These are phyloP conservation scores for Cytospora mali DNA, from an alignment of 2,329 filamentous ascomycete species.

Conservation along the genomic window DNA sequence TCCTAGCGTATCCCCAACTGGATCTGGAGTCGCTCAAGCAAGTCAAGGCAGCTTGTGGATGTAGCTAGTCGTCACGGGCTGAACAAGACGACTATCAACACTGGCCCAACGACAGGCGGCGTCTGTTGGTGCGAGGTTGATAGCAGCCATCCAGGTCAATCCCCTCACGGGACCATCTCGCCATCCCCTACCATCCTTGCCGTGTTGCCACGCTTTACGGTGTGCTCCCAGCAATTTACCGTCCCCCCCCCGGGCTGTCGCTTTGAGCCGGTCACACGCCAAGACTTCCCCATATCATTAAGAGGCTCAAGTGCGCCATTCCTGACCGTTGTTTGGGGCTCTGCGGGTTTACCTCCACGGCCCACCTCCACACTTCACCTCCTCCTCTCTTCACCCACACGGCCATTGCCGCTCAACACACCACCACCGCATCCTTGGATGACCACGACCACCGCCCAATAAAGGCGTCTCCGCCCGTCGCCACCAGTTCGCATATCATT, in stretches of 20 bases:
- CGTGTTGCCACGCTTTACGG: slow-evolving; percentile 20
- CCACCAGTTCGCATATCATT: neutral
- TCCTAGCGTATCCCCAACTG: slow-evolving; percentile 10
- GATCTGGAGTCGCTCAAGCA: neutral
- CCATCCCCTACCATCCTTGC: slow-evolving; percentile 24
- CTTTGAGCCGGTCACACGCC: slow-evolving; percentile 27
- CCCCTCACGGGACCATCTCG: slow-evolving; percentile 17
- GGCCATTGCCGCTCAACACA: slow-evolving; percentile 15
- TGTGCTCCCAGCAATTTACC: slow-evolving; percentile 25
- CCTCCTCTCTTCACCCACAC: slow-evolving; percentile 19
- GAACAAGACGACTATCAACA: slow-evolving; percentile 7
- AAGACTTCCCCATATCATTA: slow-evolving; percentile 29
- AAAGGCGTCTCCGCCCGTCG: slow-evolving; percentile 15
- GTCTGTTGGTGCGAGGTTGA: slow-evolving; percentile 6
- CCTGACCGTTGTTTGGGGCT: slow-evolving; percentile 27
- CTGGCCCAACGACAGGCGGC: slow-evolving; percentile 8
- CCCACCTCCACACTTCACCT: slow-evolving; percentile 26
- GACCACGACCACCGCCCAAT: slow-evolving; percentile 15
- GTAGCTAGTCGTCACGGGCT: slow-evolving; percentile 10
- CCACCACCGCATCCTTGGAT: slow-evolving; percentile 13
- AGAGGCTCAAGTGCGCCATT: slow-evolving; percentile 28
- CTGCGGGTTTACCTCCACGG: slow-evolving; percentile 26
- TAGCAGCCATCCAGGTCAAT: slow-evolving; percentile 17
- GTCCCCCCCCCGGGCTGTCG: slow-evolving; percentile 23
- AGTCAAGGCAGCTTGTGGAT: neutral